Evolutionary conservation across 2,329 filamentous ascomycete species (phyloP).

Genomic region (Sarocladium kiliense): DNA sequence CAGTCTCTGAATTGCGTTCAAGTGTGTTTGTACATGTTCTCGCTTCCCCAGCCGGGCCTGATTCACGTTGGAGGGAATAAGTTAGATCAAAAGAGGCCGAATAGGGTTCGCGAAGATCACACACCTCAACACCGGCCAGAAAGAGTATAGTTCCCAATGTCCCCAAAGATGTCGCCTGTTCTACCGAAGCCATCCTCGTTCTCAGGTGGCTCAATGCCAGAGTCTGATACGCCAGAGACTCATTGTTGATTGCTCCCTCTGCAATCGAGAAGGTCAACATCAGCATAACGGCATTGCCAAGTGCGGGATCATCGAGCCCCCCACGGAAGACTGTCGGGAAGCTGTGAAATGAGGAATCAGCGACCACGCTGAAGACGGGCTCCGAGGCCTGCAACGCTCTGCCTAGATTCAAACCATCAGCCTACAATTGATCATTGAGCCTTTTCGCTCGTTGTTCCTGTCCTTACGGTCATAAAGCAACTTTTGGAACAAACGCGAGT

Average conservation of each 20-base stretch:
- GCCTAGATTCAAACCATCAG: not conserved
- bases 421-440: too few relatives aligned
- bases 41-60: slow-evolving; percentile 32
- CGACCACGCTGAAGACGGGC: slow-evolving; percentile 30
- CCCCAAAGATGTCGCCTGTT: slow-evolving; percentile 25
- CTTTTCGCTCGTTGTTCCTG: too few relatives aligned
- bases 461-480: not conserved
- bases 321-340: slow-evolving; percentile 18
- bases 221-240: slow-evolving; percentile 31
- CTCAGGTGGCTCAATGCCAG: slow-evolving; percentile 27
- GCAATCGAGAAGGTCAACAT: slow-evolving; percentile 18
- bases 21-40: slow-evolving; percentile 34
- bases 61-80: too few relatives aligned
- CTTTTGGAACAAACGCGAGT: not conserved
- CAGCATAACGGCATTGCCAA: slow-evolving; percentile 29
- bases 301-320: slow-evolving; percentile 26
- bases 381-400: slow-evolving; percentile 18
- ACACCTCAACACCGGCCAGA: slow-evolving; percentile 36
- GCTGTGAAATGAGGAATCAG: slow-evolving; percentile 31
- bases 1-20: slow-evolving; percentile 31
- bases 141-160: slow-evolving; percentile 37
- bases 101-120: too few relatives aligned
- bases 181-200: slow-evolving; percentile 23
- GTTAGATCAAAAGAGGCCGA: too few relatives aligned
- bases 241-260: slow-evolving; percentile 20